Base-by-base conservation (phyloP, 78 protist genomes). In the Dictyostelium purpureum region DNA sequence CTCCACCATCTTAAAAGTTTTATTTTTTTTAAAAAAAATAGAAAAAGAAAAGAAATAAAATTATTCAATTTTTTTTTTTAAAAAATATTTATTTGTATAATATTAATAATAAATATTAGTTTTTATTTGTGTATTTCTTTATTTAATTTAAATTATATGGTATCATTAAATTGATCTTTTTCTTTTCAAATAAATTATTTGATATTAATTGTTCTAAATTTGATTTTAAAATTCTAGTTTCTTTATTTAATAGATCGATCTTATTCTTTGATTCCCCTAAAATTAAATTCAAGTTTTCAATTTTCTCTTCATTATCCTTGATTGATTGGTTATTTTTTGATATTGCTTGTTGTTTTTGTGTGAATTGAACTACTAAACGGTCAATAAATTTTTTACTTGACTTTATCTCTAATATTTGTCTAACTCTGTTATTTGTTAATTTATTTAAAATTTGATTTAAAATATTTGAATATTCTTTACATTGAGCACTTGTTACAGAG, bases 311-410 rank as follows among this genome's bases (percentile, higher is more conserved):
- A 14, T 42, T 24, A 9, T 83, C 90, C 4, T 19, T 10, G 10
- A 83, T 38, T 16, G 26, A 18, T 2, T 83, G 57, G 5, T 35
- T 67, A 37, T 56, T 57, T 42, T 71, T 83, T 2, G 71, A 5
- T 18, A 83, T 83, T 45, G 35, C 71, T 18, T 24, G 31, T 56
- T 70, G 67, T 83, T 71, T 83, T 31, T 83, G 90, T 42, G 33
- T 71, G 80, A 83, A 83, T 71, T 83, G 90, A 26, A 83, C 33
- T 69, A 71, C 79, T 5, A 83, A 6, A 69, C 90, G 75, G 43
- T 83, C 90, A 31, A 83, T 43, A 52, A 42, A 83, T 33, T 83
- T 83, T 35, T 67, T 42, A 71, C 90, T 83, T 37, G 80, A 70
- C 31, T 83, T 83, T 21, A 83, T 70, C 16, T 83, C 90, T 31